Percentiles rank a stretch among this genome's conserved stretches.
Conservation (phyloP, 768 basidiomycete genomes). For the Termitomyces titanicus region DNA sequence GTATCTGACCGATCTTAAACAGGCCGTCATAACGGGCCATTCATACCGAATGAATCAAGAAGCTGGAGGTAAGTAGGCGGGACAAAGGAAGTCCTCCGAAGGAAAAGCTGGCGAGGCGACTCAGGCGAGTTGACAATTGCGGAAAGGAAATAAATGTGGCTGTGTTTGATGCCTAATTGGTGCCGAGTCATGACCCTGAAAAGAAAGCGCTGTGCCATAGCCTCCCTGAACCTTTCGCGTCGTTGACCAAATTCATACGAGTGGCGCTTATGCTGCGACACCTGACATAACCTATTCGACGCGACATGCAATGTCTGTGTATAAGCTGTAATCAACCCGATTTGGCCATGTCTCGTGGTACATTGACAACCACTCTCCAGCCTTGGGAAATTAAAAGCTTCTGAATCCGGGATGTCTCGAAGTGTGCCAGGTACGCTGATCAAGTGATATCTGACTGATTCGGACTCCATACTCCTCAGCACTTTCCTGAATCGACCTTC, state of each 20-base stretch:
- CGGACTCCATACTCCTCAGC: too few species aligned
- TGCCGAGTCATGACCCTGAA: too few species aligned
- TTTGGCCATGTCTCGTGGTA: neutral
- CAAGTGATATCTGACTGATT: too few species aligned
- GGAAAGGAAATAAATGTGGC: neutral
- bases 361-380: neutral
- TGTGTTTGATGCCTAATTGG: too few species aligned
- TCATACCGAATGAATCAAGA: conserved; percentile 5
- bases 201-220: too few species aligned
- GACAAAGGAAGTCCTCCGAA: conserved; percentile 6
- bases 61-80: neutral
- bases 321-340: neutral
- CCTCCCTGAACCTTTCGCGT: too few species aligned
- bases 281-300: neutral
- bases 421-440: too few species aligned
- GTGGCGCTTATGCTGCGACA: neutral
- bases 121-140: neutral
- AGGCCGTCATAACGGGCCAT: neutral
- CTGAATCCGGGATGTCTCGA: too few species aligned
- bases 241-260: neutral
- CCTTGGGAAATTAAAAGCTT: too few species aligned
- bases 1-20: neutral
- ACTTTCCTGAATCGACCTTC: too few species aligned
- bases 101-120: neutral
- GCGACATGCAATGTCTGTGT: neutral